phyloP scores from a whole-genome alignment of 176 grass and related monocot genomes.

The Carex myosuroides region DNA sequence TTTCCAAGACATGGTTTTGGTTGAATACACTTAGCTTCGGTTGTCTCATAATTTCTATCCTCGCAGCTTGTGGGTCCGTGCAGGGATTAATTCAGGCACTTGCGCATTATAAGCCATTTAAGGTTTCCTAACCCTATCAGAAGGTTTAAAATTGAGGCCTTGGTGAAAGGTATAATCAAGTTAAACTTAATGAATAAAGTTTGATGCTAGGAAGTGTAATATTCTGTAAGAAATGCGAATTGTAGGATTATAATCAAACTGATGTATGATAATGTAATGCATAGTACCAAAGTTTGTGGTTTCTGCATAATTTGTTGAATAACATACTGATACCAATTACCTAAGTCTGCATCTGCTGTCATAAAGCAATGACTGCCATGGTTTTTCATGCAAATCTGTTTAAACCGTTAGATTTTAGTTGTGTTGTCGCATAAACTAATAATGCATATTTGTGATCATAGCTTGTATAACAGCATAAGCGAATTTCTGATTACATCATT shows the following conservation, averaged over 20 bases:
- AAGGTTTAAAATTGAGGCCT: not conserved
- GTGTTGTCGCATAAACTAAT: not conserved
- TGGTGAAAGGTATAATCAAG: not conserved
- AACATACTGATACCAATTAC: not conserved
- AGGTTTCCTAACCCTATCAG: conserved; percentile 33
- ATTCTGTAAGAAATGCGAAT: conserved; percentile 9
- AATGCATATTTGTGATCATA: not conserved
- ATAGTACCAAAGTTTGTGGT: not conserved
- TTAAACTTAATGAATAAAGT: conserved; percentile 3
- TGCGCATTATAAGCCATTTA: conserved; percentile 49
- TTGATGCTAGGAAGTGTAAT: conserved; percentile 2
- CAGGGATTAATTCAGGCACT: conserved; percentile 56
- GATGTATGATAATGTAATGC: conserved; percentile 6
- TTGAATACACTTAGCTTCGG: conserved; percentile 55
- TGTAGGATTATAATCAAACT: conserved; percentile 14
- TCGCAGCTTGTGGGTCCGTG: conserved; percentile 56
- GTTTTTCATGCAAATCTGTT: not conserved
- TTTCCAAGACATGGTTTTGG: conserved; percentile 63
- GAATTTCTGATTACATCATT: not conserved
- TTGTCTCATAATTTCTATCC: conserved; percentile 50
- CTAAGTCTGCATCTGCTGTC: not conserved
- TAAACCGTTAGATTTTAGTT: not conserved
- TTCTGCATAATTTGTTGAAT: not conserved
- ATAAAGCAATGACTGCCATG: not conserved
- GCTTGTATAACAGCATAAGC: not conserved